Conservation (phyloP, 164 flowering plant species). For the Stephania yunnanensis region DNA sequence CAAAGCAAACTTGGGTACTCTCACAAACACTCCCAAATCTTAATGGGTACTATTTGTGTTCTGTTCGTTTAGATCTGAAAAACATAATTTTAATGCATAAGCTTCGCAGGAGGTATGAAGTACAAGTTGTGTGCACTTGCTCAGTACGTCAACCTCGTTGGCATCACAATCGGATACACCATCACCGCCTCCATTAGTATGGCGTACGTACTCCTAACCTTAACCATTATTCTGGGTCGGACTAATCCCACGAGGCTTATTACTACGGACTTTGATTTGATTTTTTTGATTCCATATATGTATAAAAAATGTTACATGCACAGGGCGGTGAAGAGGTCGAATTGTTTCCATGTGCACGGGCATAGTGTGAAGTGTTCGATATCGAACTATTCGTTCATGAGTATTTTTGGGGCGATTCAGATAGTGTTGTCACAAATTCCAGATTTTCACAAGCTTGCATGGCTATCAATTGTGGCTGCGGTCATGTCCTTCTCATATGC, state of each 20-base stretch:
- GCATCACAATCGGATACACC: constrained; percentile 85
- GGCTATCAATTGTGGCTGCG: constrained; percentile 60
- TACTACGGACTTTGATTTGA: too few species aligned
- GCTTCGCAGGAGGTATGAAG: constrained; percentile 54
- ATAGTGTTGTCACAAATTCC: constrained; percentile 55
- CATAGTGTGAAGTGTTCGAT: constrained; percentile 29
- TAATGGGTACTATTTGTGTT: background rate
- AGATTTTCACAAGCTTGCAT: constrained; percentile 51
- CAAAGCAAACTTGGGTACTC: constrained; percentile 61
- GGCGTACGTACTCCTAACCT: constrained; percentile 65
- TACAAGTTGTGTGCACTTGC: constrained; percentile 82
- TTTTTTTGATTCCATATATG: background rate
- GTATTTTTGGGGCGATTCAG: constrained; percentile 35
- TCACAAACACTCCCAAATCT: background rate
- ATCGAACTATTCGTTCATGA: constrained; percentile 36
- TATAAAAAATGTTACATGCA: background rate
- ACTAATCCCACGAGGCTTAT: too few species aligned
- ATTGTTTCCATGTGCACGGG: constrained; percentile 47
- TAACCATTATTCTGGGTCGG: too few species aligned
- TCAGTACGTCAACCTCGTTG: constrained; percentile 71
- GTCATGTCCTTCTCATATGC: constrained; percentile 67
- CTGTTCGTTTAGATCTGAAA: too few species aligned
- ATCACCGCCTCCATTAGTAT: constrained; percentile 94
- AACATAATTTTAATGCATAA: too few species aligned
- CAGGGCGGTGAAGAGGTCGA: constrained; percentile 51